Percentiles rank a stretch among this genome's conserved stretches.
phyloP scores from a whole-genome alignment of 495 filamentous ascomycete genomes.

The Friedmanniomyces endolithicus region DNA sequence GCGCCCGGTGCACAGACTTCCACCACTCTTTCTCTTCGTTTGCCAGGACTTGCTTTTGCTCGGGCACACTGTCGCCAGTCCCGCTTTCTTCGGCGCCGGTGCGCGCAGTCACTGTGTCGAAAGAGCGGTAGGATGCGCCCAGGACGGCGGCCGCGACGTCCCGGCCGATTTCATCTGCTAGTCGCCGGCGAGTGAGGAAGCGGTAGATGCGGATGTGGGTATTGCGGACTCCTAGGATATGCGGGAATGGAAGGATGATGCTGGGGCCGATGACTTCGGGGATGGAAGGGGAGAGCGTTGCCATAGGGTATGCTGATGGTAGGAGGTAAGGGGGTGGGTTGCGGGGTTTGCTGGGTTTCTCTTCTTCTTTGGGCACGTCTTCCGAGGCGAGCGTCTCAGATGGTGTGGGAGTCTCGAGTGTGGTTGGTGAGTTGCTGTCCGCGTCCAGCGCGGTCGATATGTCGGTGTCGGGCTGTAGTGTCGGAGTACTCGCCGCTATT shows the following conservation, averaged over 20 bases:
- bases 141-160: slow-evolving; percentile 77
- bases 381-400: slow-evolving; percentile 16
- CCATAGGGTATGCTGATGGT: slow-evolving; percentile 52
- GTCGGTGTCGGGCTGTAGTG: neutral
- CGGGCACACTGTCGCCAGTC: slow-evolving; percentile 32
- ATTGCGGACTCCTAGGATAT: slow-evolving; percentile 86
- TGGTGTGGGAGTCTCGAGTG: neutral
- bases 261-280: slow-evolving; percentile 54
- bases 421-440: neutral
- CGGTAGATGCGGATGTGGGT: slow-evolving; percentile 77
- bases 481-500: slow-evolving; percentile 17
- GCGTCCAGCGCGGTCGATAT: slow-evolving; percentile 2
- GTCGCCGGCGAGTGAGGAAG: slow-evolving; percentile 71
- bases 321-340: slow-evolving; percentile 52
- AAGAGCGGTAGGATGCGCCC: slow-evolving; percentile 42
- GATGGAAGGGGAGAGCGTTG: slow-evolving; percentile 44
- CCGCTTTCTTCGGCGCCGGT: slow-evolving; percentile 17
- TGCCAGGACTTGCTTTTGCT: slow-evolving; percentile 59
- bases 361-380: slow-evolving; percentile 34
- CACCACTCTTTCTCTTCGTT: slow-evolving; percentile 81
- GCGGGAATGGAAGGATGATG: slow-evolving; percentile 64
- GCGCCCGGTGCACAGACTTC: slow-evolving; percentile 47
- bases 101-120: slow-evolving; percentile 18
- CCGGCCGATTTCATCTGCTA: slow-evolving; percentile 82
- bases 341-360: slow-evolving; percentile 40